Base-by-base conservation (phyloP, 768 basidiomycete genomes). In the Cyclocybe aegerita region DNA sequence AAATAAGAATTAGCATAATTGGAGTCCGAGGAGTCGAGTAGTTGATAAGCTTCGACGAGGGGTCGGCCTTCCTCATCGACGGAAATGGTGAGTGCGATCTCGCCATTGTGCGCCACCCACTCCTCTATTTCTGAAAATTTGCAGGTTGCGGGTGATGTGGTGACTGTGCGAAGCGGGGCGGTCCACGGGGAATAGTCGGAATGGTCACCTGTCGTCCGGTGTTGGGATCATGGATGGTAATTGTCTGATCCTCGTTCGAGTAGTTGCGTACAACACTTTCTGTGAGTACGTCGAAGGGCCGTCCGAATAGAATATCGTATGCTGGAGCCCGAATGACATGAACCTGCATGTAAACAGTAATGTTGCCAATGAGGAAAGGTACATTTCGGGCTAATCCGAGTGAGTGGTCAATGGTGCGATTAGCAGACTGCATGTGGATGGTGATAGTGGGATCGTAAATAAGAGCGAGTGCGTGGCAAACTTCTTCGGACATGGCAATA, bases 381-480 rank as follows among this genome's bases (percentile, higher is more conserved):
- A 69, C 58, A 37, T 69, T 67, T 4, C 54, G 50, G 0, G 57
- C 56, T 9, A 68, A 49, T 0, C 64, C 65, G 4, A 61, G 48
- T 1, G 64, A 56, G 9, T 35, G 7, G 15, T 64, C 58, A 1
- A 59, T 35, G 6, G 47, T 43, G 0, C 55, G 50, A 38, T 70
- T 66, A 0, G 63, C 65, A 1, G 56, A 57, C 37, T 65, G 55
- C 61, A 68, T 61, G 5, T 54, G 39, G 0, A 68, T 36, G 2
- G 23, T 32, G 10, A 62, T 49, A 5, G 48, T 51, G 0, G 59
- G 59, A 34, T 69, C 57, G 38, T 58, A 60, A 4, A 39, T 7
- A 8, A 65, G 16, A 0, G 51, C 54, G 1, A 65, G 46, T 4
- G 47, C 39, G 8, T 59, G 17, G 30, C 56, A 58, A 7, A 63